Base-by-base conservation (phyloP, 345 rosid genomes). In the Euphorbia tirucalli region DNA sequence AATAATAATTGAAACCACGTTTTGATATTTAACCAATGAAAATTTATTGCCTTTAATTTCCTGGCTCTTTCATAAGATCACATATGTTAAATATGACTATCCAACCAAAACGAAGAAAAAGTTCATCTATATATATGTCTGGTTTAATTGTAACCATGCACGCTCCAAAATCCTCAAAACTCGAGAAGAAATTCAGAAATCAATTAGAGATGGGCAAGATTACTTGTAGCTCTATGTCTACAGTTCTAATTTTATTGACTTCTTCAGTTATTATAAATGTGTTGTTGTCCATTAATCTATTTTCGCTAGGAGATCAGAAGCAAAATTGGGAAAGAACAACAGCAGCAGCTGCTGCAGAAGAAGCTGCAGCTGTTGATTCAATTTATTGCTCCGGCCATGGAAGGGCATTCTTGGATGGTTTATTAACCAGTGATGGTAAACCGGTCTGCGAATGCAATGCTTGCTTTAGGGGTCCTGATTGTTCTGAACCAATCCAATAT, bases 311-410 rank as follows among this genome's bases (percentile, higher is more conserved):
- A n/a, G n/a, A n/a, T 21, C 22, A 28, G 24, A 6, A 15, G 1
- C 28, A 59, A 48, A 28, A 31, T n/a, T 75, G 70, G 74, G 46
- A 67, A 11, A 69, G 52, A 19, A 25, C 14, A 46, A 46, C 11
- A n/a, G n/a, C n/a, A n/a, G n/a, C n/a, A n/a, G n/a, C n/a, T 46
- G 78, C 78, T 2, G 73, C 37, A 24, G 64, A 61, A 59, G 74
- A 75, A 62, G 78, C 74, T 11, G 78, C 62, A 52, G 64, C 15
- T 19, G 64, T 69, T 9, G 70, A 41, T 0, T 61, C 69, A 25
- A 75, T 75, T 43, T 37, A 57, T 1, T 75, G 78, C 19, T 75
- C 78, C 3, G 74, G 74, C 18, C 78, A 75, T 75, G 78, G 78
- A 18, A 75, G 78, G 56, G 78, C 73, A 8, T 75, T 69, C 61